Evolutionary conservation across 495 filamentous ascomycete species (phyloP).

Genomic region (Lophium mytilinum): DNA sequence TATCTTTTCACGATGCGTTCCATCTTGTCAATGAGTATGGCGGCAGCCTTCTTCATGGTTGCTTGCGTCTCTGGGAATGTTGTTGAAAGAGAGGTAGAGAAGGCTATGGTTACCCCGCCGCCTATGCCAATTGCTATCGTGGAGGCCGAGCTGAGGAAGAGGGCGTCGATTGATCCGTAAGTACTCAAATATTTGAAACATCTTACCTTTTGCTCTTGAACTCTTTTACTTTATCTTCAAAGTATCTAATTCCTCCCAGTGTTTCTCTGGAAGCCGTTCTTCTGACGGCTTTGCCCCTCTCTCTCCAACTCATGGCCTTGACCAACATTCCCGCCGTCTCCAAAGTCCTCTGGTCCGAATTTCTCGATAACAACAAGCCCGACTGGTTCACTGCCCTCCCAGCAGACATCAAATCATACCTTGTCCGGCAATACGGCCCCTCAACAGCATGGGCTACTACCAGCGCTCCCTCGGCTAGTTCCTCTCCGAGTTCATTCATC

Average conservation of each 20-base stretch:
- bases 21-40: too few species aligned
- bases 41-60: too few species aligned
- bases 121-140: too few species aligned
- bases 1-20: too few species aligned
- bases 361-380: constrained; percentile 20
- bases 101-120: too few species aligned
- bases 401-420: constrained; percentile 19
- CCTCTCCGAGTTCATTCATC: not conserved
- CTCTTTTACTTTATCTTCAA: too few species aligned
- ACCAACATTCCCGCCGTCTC: constrained; percentile 22
- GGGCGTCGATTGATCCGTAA: not conserved
- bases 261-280: constrained; percentile 19
- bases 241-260: not conserved
- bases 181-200: not conserved
- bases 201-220: too few species aligned
- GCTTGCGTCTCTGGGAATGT: too few species aligned
- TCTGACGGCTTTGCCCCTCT: constrained; percentile 18
- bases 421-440: constrained; percentile 17
- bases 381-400: constrained; percentile 19
- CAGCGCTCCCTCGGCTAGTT: not conserved
- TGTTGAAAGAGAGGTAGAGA: too few species aligned
- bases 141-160: too few species aligned
- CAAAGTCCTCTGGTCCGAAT: constrained; percentile 15
- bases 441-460: constrained; percentile 10
- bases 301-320: constrained; percentile 14